Percentiles rank a stretch among this genome's conserved stretches.
phyloP scores from a whole-genome alignment of 352 stramenopile species.

The Pythium myriotylum region DNA sequence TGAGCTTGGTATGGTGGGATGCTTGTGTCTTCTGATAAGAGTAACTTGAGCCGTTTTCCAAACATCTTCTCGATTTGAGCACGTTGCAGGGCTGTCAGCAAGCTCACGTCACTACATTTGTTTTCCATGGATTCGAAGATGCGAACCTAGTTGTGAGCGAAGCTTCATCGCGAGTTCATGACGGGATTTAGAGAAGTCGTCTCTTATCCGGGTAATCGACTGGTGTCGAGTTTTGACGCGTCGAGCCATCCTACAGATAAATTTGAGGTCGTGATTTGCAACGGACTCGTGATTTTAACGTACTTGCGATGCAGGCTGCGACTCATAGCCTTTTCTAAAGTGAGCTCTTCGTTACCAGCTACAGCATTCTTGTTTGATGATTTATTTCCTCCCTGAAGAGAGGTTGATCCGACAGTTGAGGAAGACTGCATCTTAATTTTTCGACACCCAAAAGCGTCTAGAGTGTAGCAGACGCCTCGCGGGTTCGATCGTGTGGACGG shows the following conservation, averaged over 20 bases:
- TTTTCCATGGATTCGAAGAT: neutral
- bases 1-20: slow-evolving; percentile 55
- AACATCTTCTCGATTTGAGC: slow-evolving; percentile 73
- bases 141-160: slow-evolving; percentile 46
- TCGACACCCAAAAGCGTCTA: slow-evolving; percentile 60
- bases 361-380: slow-evolving; percentile 35
- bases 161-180: slow-evolving; percentile 49
- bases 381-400: slow-evolving; percentile 17
- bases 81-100: slow-evolving; percentile 51
- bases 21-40: slow-evolving; percentile 53
- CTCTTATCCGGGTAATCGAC: slow-evolving; percentile 40
- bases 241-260: slow-evolving; percentile 49
- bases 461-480: slow-evolving; percentile 74
- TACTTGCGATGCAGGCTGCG: slow-evolving; percentile 67
- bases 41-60: slow-evolving; percentile 46
- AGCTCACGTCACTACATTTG: neutral
- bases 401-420: slow-evolving; percentile 5
- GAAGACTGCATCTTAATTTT: slow-evolving; percentile 74
- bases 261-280: too few species aligned
- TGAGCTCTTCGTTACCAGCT: slow-evolving; percentile 43
- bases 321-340: slow-evolving; percentile 56
- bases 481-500: slow-evolving; percentile 30
- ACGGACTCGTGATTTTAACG: slow-evolving; percentile 11
- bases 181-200: slow-evolving; percentile 53
- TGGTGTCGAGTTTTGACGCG: slow-evolving; percentile 55